These are phyloP conservation scores for Dinochytrium kinnereticum DNA, from an alignment of 371 early-diverging fungal genomes.

Conservation along the genomic window DNA sequence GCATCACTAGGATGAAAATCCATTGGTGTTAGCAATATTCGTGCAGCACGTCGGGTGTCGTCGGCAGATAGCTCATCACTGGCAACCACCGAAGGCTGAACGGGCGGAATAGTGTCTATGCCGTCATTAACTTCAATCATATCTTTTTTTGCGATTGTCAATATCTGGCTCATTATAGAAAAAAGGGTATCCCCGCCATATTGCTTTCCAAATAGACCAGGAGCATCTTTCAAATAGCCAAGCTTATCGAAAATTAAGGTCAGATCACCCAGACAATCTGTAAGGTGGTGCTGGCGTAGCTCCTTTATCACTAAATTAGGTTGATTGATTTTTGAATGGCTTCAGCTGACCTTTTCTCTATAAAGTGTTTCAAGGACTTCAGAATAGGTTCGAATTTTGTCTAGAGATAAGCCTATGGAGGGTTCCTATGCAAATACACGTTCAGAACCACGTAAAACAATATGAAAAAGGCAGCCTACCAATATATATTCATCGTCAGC, in stretches of 20 bases:
- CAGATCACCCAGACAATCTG: neutral
- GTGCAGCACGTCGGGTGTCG: too few relatives aligned
- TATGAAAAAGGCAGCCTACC: neutral
- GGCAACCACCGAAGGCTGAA: too few relatives aligned
- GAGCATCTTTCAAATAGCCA: neutral
- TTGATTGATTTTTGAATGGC: too few relatives aligned
- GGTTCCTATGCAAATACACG: neutral
- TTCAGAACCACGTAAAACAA: too few relatives aligned
- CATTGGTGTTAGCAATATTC: too few relatives aligned
- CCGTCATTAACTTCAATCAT: too few relatives aligned
- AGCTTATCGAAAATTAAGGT: neutral
- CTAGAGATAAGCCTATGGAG: neutral
- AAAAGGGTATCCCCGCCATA: neutral
- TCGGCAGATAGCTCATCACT: too few relatives aligned
- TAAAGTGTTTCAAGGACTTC: neutral
- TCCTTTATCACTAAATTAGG: too few relatives aligned
- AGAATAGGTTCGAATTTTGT: neutral
- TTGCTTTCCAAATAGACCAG: too few relatives aligned
- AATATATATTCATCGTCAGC: neutral
- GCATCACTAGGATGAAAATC: too few relatives aligned
- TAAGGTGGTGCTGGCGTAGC: neutral
- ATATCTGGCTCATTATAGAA: neutral
- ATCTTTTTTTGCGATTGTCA: neutral
- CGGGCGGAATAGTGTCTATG: too few relatives aligned
- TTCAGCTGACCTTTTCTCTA: neutral